Evolutionary conservation across 2,329 filamentous ascomycete species (phyloP), one percentile per base, ranked within the genome.

Genomic region (Huntiella omanensis): DNA sequence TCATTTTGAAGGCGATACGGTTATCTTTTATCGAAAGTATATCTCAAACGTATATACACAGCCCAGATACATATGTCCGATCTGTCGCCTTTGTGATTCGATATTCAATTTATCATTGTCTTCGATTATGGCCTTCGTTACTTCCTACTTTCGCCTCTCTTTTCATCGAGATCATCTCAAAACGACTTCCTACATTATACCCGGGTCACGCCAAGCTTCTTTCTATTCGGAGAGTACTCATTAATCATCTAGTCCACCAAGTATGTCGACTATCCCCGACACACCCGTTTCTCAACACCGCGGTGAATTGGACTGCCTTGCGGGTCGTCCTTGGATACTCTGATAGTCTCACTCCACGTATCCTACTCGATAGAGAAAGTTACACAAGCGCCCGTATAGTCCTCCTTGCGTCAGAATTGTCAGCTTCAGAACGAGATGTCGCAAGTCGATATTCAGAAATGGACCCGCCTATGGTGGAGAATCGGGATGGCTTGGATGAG

Each of bases 391-490:
- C 79, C 39, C 64, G 69, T 34, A 53, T 60, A 35, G 70, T 77
- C 2, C 56, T 79, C 46, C 57, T 71, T 5, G 71, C 66, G 2
- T 60, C 70, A 47, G 64, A 64, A 38, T 78, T 75, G 54, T 70
- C 68, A 6, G 55, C 59, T 5, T 59, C 58, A 4, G 75, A 80
- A 56, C 59, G 57, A 11, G 65, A 63, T 33, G 67, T 65, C 32
- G 64, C 69, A 1, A 52, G 58, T 15, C 66, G 71, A 22, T 65
- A 73, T 47, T 60, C 62, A 2, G 62, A 66, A 43, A 65, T 64
- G 2, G 79, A 75, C 75, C 75, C 75, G 7, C 75, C 75, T 0
- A 78, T 75, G 57, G 60, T 72, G 46, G 62, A 65, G 34, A 64
- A 69, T 8, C 66, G 69, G 48, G 70, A 79, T 53, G 75, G 74